These are phyloP conservation scores for Gossypium trilobum DNA, from an alignment of 441 rosid genomes.

Conservation along the genomic window DNA sequence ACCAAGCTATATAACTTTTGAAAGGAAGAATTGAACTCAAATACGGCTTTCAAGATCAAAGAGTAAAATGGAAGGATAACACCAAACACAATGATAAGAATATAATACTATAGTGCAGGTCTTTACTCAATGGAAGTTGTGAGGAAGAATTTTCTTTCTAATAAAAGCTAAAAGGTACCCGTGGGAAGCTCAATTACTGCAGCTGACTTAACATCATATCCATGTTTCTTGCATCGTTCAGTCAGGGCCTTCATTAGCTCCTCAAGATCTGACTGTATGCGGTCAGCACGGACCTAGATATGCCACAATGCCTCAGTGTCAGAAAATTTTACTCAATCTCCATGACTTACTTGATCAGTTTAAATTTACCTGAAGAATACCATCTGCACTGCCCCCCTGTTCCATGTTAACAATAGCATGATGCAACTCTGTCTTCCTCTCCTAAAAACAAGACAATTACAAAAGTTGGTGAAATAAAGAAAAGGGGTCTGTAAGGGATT, in stretches of 20 bases:
- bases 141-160: background rate
- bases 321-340: slow-evolving; percentile 16
- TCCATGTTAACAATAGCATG: slow-evolving; percentile 87
- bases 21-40: background rate
- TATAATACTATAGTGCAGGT: background rate
- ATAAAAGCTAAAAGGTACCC: slow-evolving; percentile 34
- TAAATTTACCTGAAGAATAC: slow-evolving; percentile 6
- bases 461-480: background rate
- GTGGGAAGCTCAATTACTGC: slow-evolving; percentile 82
- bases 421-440: slow-evolving; percentile 70
- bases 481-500: background rate
- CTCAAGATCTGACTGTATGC: slow-evolving; percentile 85
- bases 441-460: slow-evolving; percentile 38
- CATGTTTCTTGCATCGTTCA: slow-evolving; percentile 79
- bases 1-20: background rate
- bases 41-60: slow-evolving; percentile 1
- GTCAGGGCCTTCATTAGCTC: slow-evolving; percentile 72
- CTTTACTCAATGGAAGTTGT: background rate
- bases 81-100: background rate
- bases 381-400: slow-evolving; percentile 66
- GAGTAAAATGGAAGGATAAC: background rate
- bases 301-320: slow-evolving; percentile 20
- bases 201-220: slow-evolving; percentile 61
- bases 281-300: slow-evolving; percentile 86
- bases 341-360: slow-evolving; percentile 14